Conservation (phyloP, 2,329 filamentous ascomycete species). For the Colletotrichum chrysophilum region DNA sequence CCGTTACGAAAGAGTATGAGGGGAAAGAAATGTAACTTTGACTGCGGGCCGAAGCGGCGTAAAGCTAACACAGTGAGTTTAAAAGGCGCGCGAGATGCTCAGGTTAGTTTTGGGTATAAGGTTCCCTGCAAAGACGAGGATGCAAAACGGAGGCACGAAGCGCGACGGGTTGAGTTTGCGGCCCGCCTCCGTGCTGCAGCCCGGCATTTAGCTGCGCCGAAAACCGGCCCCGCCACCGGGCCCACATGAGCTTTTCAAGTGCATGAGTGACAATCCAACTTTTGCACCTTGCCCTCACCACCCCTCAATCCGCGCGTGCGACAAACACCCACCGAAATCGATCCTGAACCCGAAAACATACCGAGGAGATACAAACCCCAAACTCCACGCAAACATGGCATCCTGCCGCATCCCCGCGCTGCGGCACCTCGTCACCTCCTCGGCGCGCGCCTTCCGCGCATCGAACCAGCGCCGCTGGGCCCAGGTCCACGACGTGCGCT, state of each 20-base stretch:
- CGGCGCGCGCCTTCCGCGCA: constrained; percentile 35
- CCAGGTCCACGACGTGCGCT: constrained; percentile 89
- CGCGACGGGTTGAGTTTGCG: background rate
- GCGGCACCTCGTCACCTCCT: constrained; percentile 46
- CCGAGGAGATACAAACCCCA: background rate
- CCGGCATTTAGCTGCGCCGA: background rate
- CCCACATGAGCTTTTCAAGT: constrained; percentile 12
- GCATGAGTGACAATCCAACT: constrained; percentile 9
- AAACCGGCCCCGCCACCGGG: constrained; percentile 5
- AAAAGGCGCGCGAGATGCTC: background rate
- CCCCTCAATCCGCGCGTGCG: background rate
- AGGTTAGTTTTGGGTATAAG: background rate
- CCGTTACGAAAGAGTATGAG: too few species aligned
- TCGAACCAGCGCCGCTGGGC: constrained; percentile 81
- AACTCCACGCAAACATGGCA: constrained; percentile 45
- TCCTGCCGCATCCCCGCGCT: constrained; percentile 52
- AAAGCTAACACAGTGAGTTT: background rate
- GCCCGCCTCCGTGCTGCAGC: background rate
- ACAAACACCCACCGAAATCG: background rate
- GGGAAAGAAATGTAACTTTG: background rate
- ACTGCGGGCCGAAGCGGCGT: background rate
- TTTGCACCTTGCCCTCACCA: background rate
- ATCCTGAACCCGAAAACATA: too few species aligned
- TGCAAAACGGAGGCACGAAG: background rate
- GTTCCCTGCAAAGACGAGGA: background rate